Base-by-base conservation (phyloP, 176 grass and related monocot genomes). In the Tuctoria greenei region DNA sequence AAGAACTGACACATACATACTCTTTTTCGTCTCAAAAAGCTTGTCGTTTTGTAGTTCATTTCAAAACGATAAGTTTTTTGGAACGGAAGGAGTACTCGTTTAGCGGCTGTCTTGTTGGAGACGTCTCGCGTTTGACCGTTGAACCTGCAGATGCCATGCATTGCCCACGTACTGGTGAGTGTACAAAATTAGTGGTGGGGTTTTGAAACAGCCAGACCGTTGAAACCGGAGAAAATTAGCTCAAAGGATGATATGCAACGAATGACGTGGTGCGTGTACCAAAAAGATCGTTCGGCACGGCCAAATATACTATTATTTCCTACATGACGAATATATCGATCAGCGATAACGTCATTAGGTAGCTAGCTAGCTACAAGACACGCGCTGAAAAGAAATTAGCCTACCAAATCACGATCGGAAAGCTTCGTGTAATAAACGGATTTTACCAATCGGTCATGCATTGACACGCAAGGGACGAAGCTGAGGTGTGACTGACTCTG, bases 341-440 rank as follows among this genome's bases (percentile, higher is more conserved):
- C 67, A 61, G 8, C 25, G 40, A 7, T 37, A 8, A 52, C 25
- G 34, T 13, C n/a, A 12, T 13, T 71, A 25, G 38, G 28, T 27
- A 60, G 14, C 8, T 25, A 60, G 14, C 8, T 25, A 26, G 28
- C 52, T 75, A 61, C 52, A 40, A 17, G 1, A 78, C 26, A 45
- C 20, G 4, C 2, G 12, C 12, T 8, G 17, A n/a, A 44, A 20
- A 78, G 23, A 57, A 71, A 70, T 45, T 44, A 45, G 67, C 37
- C 25, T 24, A 66, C 47, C 67, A 73, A 79, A 79, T 79, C 59
- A 58, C 21, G 49, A 79, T 73, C 15, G 1, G 47, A 49, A 76
- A 35, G 37, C 47, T 20, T n/a, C n/a, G n/a, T n/a, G n/a, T n/a
- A n/a, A n/a, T n/a, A 49, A 64, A 73, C 47, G 4, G 9, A 4